phyloP scores from a whole-genome alignment of 2,329 filamentous ascomycete genomes.

The Emmonsiellopsis sp. region DNA sequence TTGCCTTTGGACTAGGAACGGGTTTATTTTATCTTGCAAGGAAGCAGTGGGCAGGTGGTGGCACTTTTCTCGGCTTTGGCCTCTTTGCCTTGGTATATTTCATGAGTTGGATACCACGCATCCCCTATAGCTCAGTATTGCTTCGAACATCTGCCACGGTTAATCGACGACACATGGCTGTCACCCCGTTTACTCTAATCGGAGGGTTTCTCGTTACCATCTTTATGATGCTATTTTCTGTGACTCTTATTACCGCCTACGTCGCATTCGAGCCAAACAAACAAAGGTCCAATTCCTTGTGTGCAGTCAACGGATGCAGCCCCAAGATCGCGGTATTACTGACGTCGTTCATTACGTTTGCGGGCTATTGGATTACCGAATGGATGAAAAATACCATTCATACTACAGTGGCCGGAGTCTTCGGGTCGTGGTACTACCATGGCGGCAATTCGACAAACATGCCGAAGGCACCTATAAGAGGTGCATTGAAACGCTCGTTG shows the following conservation, averaged over 20 bases:
- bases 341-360: constrained; percentile 78
- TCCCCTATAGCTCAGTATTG: constrained; percentile 87
- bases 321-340: constrained; percentile 71
- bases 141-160: constrained; percentile 78
- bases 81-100: constrained; percentile 74
- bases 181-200: constrained; percentile 75
- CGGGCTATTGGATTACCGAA: constrained; percentile 89
- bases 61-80: constrained; percentile 78
- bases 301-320: constrained; percentile 55
- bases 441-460: constrained; percentile 51
- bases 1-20: constrained; percentile 72
- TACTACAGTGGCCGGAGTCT: constrained; percentile 76
- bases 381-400: constrained; percentile 92
- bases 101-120: constrained; percentile 78
- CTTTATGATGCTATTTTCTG: constrained; percentile 74
- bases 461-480: constrained; percentile 68
- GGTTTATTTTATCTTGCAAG: constrained; percentile 75
- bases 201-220: constrained; percentile 68
- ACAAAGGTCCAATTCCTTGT: constrained; percentile 42
- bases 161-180: constrained; percentile 71
- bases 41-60: constrained; percentile 71
- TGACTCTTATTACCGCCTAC: constrained; percentile 80
- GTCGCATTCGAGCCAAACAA: constrained; percentile 63
- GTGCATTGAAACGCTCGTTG: constrained; percentile 69
- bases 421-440: constrained; percentile 89